These are phyloP conservation scores for Harringtonia aguacate DNA, from an alignment of 2,329 filamentous ascomycete species.

Conservation along the genomic window DNA sequence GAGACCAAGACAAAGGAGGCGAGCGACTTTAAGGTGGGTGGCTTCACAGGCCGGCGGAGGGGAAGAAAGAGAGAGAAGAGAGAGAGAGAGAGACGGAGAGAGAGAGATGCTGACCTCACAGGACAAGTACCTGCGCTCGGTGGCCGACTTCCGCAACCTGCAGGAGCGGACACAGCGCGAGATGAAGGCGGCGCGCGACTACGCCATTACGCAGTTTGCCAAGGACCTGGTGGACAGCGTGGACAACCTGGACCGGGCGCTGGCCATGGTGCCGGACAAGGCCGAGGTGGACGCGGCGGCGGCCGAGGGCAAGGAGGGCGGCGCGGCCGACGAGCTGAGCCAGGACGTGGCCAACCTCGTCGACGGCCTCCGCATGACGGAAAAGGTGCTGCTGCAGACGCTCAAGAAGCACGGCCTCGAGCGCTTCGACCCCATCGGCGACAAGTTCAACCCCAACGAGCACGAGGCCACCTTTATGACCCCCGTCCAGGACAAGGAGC, in stretches of 20 bases:
- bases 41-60: too few species aligned
- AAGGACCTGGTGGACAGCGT: slow-evolving; percentile 90
- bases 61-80: too few species aligned
- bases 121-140: slow-evolving; percentile 90
- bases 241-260: slow-evolving; percentile 93
- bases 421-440: slow-evolving; percentile 70
- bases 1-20: slow-evolving; percentile 42
- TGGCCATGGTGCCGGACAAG: slow-evolving; percentile 58
- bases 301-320: slow-evolving; percentile 38
- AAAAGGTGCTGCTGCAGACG: slow-evolving; percentile 75
- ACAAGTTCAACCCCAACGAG: slow-evolving; percentile 92
- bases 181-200: slow-evolving; percentile 76
- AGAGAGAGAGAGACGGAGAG: not conserved
- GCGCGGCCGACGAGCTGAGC: slow-evolving; percentile 36
- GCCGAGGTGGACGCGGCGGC: slow-evolving; percentile 37
- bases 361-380: slow-evolving; percentile 91
- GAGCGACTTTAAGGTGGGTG: slow-evolving; percentile 72
- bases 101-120: slow-evolving; percentile 24
- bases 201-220: slow-evolving; percentile 91
- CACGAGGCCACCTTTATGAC: slow-evolving; percentile 97
- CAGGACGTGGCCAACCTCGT: slow-evolving; percentile 73
- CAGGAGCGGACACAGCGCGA: slow-evolving; percentile 91
- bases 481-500: slow-evolving; percentile 75
- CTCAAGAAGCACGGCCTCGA: slow-evolving; percentile 91
- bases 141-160: slow-evolving; percentile 96